Evolutionary conservation across 202 grass and related monocot species (phyloP).

Genomic region (Eragrostis tef): DNA sequence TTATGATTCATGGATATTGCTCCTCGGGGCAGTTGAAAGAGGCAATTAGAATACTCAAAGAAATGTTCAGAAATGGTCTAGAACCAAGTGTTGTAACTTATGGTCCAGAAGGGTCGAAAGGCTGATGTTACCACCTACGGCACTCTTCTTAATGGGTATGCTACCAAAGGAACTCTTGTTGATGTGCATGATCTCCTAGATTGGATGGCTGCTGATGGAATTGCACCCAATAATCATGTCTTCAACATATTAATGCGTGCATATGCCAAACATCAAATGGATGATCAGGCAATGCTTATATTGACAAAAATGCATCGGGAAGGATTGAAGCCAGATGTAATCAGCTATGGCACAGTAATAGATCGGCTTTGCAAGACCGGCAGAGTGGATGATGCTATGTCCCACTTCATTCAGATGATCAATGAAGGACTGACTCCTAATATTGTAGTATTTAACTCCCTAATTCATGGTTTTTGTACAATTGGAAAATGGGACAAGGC

Average conservation of each 20-base stretch:
- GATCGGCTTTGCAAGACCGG: conserved; percentile 28
- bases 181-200: not conserved
- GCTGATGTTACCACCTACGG: not conserved
- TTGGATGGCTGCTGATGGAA: not conserved
- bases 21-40: conserved; percentile 16
- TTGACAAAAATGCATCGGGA: conserved; percentile 2
- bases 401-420: conserved; percentile 36
- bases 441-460: conserved; percentile 6
- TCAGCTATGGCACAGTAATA: conserved; percentile 25
- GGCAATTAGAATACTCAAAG: not conserved
- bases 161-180: not conserved
- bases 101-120: not conserved
- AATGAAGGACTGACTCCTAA: conserved; percentile 15
- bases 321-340: conserved; percentile 14
- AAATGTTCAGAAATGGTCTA: conserved; percentile 28
- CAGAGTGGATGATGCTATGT: conserved; percentile 23
- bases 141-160: not conserved
- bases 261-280: conserved; percentile 4
- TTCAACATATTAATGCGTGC: not conserved
- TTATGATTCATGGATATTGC: conserved; percentile 15
- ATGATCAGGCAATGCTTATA: conserved; percentile 23
- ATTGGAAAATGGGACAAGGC: conserved; percentile 45
- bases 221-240: not conserved
- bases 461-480: conserved; percentile 45
- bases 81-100: conserved; percentile 18